phyloP scores from a whole-genome alignment of 192 early-diverging fungal genomes.

The Linnemannia schmuckeri region DNA sequence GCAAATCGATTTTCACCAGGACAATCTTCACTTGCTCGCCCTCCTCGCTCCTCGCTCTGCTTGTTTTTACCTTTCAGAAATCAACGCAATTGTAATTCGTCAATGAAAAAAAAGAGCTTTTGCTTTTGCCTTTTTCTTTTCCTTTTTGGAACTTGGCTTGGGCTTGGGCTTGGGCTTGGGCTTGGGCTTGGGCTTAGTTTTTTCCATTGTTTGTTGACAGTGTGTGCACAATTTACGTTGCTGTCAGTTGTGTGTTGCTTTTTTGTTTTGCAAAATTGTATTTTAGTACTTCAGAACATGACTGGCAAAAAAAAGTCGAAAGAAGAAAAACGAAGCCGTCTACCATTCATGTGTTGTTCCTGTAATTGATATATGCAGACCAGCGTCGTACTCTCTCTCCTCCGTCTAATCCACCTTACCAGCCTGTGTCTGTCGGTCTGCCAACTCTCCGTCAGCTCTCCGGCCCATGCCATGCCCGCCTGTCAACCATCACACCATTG shows the following conservation, averaged over 20 bases:
- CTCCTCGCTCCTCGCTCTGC: background rate
- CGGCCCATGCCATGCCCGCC: too few relatives aligned
- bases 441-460: background rate
- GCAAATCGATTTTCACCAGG: background rate
- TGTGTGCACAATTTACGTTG: background rate
- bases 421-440: background rate
- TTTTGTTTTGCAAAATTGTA: background rate
- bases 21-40: background rate
- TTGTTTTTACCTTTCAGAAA: background rate
- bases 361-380: background rate
- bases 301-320: background rate
- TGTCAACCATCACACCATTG: background rate
- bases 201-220: background rate
- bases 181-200: background rate
- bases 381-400: background rate
- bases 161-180: background rate
- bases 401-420: too few relatives aligned
- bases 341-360: background rate
- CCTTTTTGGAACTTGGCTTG: background rate
- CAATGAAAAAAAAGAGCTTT: background rate
- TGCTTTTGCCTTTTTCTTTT: background rate
- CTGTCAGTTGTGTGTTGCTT: background rate
- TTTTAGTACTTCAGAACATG: background rate
- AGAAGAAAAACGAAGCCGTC: background rate
- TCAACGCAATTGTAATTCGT: background rate